Evolutionary conservation across 352 stramenopile genomes (phyloP).

Genomic region (Globisporangium lucens): DNA sequence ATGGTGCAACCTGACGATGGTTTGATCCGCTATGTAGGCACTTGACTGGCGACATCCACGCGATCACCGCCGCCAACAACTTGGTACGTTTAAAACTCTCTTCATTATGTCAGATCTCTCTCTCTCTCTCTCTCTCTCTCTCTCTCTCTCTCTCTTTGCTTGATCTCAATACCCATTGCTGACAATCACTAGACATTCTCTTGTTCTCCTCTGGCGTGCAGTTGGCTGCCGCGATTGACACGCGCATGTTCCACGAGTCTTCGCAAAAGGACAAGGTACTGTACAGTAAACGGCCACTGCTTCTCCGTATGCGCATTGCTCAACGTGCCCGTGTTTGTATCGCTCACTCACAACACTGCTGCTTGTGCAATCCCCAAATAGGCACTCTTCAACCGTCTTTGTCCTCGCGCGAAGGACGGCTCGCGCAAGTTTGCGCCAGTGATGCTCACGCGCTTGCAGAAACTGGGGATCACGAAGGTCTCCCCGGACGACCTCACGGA

Average conservation of each 20-base stretch:
- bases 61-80: constrained; percentile 98
- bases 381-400: constrained; percentile 84
- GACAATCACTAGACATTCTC: background rate
- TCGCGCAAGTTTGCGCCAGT: constrained; percentile 84
- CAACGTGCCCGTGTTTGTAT: background rate
- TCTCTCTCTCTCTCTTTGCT: background rate
- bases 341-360: background rate
- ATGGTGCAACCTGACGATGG: background rate
- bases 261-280: constrained; percentile 61
- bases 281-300: background rate
- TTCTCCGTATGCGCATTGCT: background rate
- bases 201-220: constrained; percentile 2
- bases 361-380: background rate
- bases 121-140: background rate
- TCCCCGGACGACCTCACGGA: constrained; percentile 92
- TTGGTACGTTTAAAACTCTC: constrained; percentile 43
- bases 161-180: background rate
- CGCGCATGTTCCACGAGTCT: constrained; percentile 97
- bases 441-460: constrained; percentile 93
- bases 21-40: constrained; percentile 52
- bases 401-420: constrained; percentile 79
- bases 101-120: no score
- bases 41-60: constrained; percentile 98
- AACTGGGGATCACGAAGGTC: constrained; percentile 93
- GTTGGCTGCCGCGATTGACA: constrained; percentile 97